A percentile compares a stretch with the other conserved stretches of the same genome.
phyloP scores from a whole-genome alignment of 768 basidiomycete genomes.

The Cyclocybe cylindracea region DNA sequence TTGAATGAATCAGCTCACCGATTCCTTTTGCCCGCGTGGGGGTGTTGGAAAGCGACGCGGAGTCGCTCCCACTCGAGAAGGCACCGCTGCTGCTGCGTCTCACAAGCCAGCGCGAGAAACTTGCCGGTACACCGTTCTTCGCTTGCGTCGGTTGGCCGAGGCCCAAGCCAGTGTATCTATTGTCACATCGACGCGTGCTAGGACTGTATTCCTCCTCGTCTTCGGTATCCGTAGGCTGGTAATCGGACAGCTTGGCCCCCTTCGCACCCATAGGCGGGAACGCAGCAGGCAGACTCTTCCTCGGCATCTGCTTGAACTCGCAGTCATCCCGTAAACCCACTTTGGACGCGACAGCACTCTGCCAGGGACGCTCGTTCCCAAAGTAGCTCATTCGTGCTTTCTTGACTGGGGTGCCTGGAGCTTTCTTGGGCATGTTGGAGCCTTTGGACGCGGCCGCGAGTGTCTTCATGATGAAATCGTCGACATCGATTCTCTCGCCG shows the following conservation, averaged over 20 bases:
- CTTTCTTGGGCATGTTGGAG: slow-evolving; percentile 52
- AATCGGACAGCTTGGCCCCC: slow-evolving; percentile 28
- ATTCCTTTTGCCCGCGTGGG: slow-evolving; percentile 60
- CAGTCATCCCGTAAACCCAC: slow-evolving; percentile 56
- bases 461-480: slow-evolving; percentile 73
- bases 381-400: slow-evolving; percentile 61
- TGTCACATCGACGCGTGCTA: slow-evolving; percentile 43
- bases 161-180: slow-evolving; percentile 63
- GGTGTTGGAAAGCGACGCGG: slow-evolving; percentile 54
- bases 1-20: slow-evolving; percentile 31
- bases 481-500: slow-evolving; percentile 44
- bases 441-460: slow-evolving; percentile 60
- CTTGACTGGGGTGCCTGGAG: slow-evolving; percentile 85
- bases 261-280: slow-evolving; percentile 49
- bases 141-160: slow-evolving; percentile 40
- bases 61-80: slow-evolving; percentile 77
- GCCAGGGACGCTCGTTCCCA: slow-evolving; percentile 69
- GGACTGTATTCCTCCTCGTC: slow-evolving; percentile 72
- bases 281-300: slow-evolving; percentile 77
- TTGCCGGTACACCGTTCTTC: slow-evolving; percentile 15
- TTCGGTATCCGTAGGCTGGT: slow-evolving; percentile 59
- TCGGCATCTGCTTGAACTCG: slow-evolving; percentile 46
- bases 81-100: slow-evolving; percentile 81
- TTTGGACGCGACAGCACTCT: slow-evolving; percentile 75
- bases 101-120: slow-evolving; percentile 52